phyloP scores from a whole-genome alignment of 495 filamentous ascomycete genomes.

The Emericellopsis terricola region DNA sequence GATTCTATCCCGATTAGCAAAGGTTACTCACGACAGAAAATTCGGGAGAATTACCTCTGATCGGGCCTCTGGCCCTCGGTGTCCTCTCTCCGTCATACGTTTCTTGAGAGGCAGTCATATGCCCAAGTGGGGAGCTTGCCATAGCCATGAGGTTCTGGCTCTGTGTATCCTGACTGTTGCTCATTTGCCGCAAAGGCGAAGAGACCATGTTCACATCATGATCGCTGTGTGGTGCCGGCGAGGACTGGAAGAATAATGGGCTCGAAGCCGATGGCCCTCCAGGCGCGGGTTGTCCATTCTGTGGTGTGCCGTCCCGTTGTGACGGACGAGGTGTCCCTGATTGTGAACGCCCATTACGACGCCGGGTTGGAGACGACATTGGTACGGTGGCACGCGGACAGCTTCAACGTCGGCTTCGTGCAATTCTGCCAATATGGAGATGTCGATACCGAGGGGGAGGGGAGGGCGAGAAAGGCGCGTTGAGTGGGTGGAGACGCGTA shows the following conservation, averaged over 20 bases:
- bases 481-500: constrained; percentile 4
- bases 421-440: too few relatives aligned
- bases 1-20: constrained; percentile 56
- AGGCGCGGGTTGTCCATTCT: constrained; percentile 19
- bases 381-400: too few relatives aligned
- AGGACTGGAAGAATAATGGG: constrained; percentile 69
- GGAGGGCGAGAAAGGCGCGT: constrained; percentile 1
- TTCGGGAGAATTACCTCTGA: constrained; percentile 46
- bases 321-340: constrained; percentile 37
- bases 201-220: constrained; percentile 14
- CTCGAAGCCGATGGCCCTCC: constrained; percentile 51
- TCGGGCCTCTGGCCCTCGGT: constrained; percentile 45
- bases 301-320: constrained; percentile 29
- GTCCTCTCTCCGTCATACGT: constrained; percentile 31
- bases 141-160: constrained; percentile 29
- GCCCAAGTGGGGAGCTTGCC: constrained; percentile 50
- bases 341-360: constrained; percentile 34
- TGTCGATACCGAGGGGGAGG: constrained; percentile 1
- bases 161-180: constrained; percentile 35
- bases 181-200: constrained; percentile 33
- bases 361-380: constrained; percentile 44
- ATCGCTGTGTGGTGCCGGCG: constrained; percentile 31
- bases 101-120: constrained; percentile 35
- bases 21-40: too few relatives aligned
- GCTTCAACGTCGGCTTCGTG: too few relatives aligned